Conservation (phyloP, 1,284 basidiomycete genomes). For the Gymnopus androsaceus region DNA sequence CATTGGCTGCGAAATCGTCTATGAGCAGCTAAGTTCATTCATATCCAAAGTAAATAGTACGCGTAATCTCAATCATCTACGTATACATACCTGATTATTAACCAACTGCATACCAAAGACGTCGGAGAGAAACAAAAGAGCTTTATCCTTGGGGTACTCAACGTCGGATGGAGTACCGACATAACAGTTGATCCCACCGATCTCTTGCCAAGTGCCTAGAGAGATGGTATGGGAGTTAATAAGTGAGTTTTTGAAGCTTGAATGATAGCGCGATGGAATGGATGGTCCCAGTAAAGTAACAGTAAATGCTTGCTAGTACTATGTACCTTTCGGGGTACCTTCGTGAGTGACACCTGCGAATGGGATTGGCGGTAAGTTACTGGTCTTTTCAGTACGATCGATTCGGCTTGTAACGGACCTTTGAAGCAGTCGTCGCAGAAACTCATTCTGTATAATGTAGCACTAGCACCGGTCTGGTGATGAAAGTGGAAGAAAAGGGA, state of each 20-base stretch:
- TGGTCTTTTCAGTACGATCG: background rate
- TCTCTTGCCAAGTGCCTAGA: conserved; percentile 22
- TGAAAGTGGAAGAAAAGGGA: background rate
- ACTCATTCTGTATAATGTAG: conserved; percentile 38
- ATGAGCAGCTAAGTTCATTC: conserved; percentile 38
- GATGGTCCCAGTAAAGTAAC: too few species aligned
- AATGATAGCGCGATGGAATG: background rate
- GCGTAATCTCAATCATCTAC: background rate
- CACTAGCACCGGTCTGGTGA: background rate
- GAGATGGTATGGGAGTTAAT: background rate
- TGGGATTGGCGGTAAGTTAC: background rate
- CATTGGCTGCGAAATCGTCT: conserved; percentile 56
- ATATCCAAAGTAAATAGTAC: background rate
- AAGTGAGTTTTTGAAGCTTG: background rate
- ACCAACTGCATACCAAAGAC: conserved; percentile 41
- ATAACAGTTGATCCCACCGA: conserved; percentile 50
- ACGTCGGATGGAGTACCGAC: conserved; percentile 43
- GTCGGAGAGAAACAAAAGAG: conserved; percentile 52
- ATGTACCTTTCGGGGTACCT: conserved; percentile 35
- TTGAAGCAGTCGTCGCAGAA: conserved; percentile 54
- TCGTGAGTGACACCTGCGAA: conserved; percentile 55
- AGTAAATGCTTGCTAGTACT: background rate
- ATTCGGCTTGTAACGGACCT: conserved; percentile 29
- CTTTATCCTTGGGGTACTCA: conserved; percentile 54
- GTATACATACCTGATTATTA: conserved; percentile 12